phyloP scores from a whole-genome alignment of 164 flowering plant species.

The Cinnamomum micranthum region DNA sequence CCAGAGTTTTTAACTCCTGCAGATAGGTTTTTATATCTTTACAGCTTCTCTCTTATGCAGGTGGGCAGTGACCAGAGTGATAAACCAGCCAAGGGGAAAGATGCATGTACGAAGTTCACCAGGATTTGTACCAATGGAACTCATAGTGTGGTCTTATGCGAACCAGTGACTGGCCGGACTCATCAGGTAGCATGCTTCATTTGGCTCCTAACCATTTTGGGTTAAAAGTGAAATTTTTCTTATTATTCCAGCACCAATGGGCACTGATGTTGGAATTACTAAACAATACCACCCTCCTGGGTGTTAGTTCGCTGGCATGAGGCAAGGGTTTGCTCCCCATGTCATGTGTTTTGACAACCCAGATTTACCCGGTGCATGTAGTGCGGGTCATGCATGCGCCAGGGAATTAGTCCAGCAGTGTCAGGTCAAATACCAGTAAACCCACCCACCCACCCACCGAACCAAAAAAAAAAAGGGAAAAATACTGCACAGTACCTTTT shows the following conservation, averaged over 20 bases:
- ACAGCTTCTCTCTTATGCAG: conserved; percentile 32
- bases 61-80: conserved; percentile 26
- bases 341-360: too few relatives aligned
- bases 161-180: conserved; percentile 91
- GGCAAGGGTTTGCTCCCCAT: too few relatives aligned
- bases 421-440: too few relatives aligned
- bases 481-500: too few relatives aligned
- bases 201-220: not conserved
- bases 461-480: too few relatives aligned
- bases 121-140: conserved; percentile 70
- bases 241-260: not conserved
- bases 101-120: conserved; percentile 78
- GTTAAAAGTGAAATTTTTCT: not conserved
- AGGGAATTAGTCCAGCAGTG: too few relatives aligned
- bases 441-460: too few relatives aligned
- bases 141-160: conserved; percentile 73
- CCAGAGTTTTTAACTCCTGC: not conserved
- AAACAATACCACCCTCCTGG: too few relatives aligned
- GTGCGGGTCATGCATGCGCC: too few relatives aligned
- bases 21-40: not conserved
- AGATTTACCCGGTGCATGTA: too few relatives aligned
- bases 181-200: conserved; percentile 58
- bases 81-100: conserved; percentile 52
- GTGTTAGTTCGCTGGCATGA: too few relatives aligned
- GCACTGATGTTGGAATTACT: not conserved